phyloP scores from a whole-genome alignment of 768 basidiomycete genomes.

The Suillus discolor region DNA sequence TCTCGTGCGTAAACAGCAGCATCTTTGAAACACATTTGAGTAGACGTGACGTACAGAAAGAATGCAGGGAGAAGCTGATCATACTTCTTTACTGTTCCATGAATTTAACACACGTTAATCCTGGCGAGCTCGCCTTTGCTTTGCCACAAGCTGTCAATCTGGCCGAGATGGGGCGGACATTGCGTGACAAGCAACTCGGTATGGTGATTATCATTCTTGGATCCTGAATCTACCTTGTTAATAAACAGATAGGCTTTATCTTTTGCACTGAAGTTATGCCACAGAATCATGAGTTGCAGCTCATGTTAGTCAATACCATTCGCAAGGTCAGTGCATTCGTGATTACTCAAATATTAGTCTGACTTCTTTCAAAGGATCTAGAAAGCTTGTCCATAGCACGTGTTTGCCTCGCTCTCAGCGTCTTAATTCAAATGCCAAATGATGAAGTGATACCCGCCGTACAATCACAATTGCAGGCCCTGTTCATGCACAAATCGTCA shows the following conservation, averaged over 20 bases:
- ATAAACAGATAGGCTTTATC: constrained; percentile 59
- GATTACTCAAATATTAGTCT: constrained; percentile 7
- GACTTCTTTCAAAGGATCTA: constrained; percentile 57
- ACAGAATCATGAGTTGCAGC: constrained; percentile 62
- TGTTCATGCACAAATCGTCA: constrained; percentile 78
- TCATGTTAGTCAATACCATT: constrained; percentile 87
- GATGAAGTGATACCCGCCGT: constrained; percentile 79
- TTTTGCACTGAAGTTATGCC: constrained; percentile 80
- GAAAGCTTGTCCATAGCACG: constrained; percentile 56
- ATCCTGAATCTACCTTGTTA: constrained; percentile 6
- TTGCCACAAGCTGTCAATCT: constrained; percentile 76
- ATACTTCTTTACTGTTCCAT: constrained; percentile 71
- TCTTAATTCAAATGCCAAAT: constrained; percentile 59
- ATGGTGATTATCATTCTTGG: constrained; percentile 13
- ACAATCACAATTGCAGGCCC: constrained; percentile 60
- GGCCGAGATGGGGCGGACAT: constrained; percentile 64
- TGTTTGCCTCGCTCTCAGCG: constrained; percentile 74
- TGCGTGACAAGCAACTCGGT: constrained; percentile 73
- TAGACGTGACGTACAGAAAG: constrained; percentile 43
- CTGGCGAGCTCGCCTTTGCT: constrained; percentile 65
- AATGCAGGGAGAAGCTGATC: constrained; percentile 67
- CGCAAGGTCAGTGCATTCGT: constrained; percentile 58
- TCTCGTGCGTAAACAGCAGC: constrained; percentile 46
- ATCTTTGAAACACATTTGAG: constrained; percentile 11
- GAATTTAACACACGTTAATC: constrained; percentile 43